Conservation (phyloP, 768 basidiomycete species). For the Kwoniella heveanensis region DNA sequence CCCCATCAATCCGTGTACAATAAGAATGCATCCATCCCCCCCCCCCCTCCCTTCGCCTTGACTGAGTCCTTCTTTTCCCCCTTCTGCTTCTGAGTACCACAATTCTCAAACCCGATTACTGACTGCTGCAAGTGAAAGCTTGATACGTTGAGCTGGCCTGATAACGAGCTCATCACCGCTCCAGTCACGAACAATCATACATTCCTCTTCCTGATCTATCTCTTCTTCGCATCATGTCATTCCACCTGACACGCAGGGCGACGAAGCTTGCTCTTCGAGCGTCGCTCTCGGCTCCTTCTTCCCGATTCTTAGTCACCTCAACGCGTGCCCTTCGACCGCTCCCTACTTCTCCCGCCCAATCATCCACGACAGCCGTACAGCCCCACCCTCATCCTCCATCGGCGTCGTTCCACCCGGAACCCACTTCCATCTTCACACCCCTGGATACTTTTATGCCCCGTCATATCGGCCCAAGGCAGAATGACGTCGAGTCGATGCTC, state of each 20-base stretch:
- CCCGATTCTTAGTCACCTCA: slow-evolving; percentile 26
- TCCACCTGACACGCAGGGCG: slow-evolving; percentile 9
- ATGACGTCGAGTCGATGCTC: slow-evolving; percentile 82
- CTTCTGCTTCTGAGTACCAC: background rate
- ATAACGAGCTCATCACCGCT: too few species aligned
- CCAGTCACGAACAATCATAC: too few species aligned
- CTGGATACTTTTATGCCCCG: slow-evolving; percentile 87
- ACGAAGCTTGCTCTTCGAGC: slow-evolving; percentile 23
- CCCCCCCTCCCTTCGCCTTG: background rate
- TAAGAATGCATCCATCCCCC: background rate
- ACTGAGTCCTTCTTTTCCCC: background rate
- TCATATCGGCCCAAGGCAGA: slow-evolving; percentile 86
- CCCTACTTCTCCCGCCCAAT: slow-evolving; percentile 22
- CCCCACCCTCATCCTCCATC: slow-evolving; percentile 39
- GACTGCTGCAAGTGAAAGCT: too few species aligned
- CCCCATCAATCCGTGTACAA: too few species aligned
- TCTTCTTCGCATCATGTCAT: slow-evolving; percentile 13
- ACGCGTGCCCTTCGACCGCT: slow-evolving; percentile 22
- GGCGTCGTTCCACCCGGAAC: slow-evolving; percentile 40
- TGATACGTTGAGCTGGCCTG: background rate
- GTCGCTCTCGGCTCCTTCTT: background rate
- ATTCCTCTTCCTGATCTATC: background rate
- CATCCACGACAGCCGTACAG: slow-evolving; percentile 51
- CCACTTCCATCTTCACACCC: slow-evolving; percentile 69
- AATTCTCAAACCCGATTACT: too few species aligned